Evolutionary conservation across 768 basidiomycete genomes (phyloP).

Genomic region (Tylopilus cervinicoccineus): DNA sequence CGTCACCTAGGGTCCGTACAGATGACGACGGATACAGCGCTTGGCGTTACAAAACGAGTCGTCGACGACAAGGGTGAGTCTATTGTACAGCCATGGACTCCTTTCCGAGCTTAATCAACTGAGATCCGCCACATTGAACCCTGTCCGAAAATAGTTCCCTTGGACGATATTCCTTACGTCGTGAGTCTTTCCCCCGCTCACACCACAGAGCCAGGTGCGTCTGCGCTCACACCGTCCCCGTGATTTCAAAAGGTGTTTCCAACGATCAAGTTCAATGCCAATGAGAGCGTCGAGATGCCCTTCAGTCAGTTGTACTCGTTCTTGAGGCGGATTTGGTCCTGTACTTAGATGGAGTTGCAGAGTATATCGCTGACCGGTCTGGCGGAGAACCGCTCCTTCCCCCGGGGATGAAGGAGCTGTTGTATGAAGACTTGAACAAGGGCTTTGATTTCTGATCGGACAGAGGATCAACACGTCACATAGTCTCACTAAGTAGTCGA

Average conservation of each 20-base stretch:
- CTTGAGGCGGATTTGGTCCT: not conserved
- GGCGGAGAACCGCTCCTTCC: slow-evolving; percentile 71
- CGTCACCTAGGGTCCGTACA: slow-evolving; percentile 85
- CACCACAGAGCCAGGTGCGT: no score
- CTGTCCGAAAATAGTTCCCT: slow-evolving; percentile 39
- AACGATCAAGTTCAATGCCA: slow-evolving; percentile 80
- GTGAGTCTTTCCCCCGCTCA: slow-evolving; percentile 36
- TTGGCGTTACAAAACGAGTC: slow-evolving; percentile 85
- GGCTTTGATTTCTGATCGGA: slow-evolving; percentile 55
- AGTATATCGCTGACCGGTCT: slow-evolving; percentile 44
- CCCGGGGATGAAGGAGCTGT: slow-evolving; percentile 82
- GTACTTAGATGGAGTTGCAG: slow-evolving; percentile 25
- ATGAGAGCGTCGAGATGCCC: slow-evolving; percentile 97
- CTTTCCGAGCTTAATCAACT: not conserved
- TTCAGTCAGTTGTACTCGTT: slow-evolving; percentile 59
- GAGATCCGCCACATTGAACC: not conserved
- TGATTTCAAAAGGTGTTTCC: slow-evolving; percentile 69
- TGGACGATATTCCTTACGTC: slow-evolving; percentile 70
- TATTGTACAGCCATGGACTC: not conserved
- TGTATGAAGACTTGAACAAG: slow-evolving; percentile 84
- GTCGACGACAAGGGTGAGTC: slow-evolving; percentile 67
- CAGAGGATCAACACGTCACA: not conserved
- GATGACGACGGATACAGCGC: slow-evolving; percentile 98
- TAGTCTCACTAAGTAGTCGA: no score
- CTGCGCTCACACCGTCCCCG: not conserved